Evolutionary conservation across 441 rosid species (phyloP), one percentile per base, ranked within the genome.

Genomic region (Brassica hybrid): DNA sequence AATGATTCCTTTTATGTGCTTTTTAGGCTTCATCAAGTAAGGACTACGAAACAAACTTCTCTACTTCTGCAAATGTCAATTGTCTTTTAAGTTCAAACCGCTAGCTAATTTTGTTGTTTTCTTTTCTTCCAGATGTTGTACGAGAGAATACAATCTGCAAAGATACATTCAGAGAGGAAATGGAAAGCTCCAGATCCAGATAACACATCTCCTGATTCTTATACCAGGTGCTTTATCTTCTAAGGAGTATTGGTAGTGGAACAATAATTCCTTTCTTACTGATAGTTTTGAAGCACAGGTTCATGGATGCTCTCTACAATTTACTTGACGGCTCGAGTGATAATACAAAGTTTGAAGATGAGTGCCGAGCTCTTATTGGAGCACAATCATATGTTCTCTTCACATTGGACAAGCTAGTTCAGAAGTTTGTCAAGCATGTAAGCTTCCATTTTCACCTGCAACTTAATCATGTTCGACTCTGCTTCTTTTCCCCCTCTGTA

Each of bases 11-110:
- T 93, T 82, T 95, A 93, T 80, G 96, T 93, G 79, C 94, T 95
- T 73, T 88, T 93, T 54, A 87, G 98, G 88, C 99, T 95, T 86
- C 99, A 95, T 82, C 99, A 91, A 74, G 99, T 93, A 86, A 85
- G 82, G 62, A 38, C 61, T 38, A 10, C 32, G 1, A 70, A 54
- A 6, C 57, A 76, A 41, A 36, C 69, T 64, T 63, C 32, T 64
- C 60, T 4, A 63, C 11, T 32, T 43, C 61, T 14, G 45, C 9
- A 17, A 16, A 17, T 45, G 25, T 23, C 18, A 41, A 25, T 23
- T 67, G 13, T 75, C 41, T n/a, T 57, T 67, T 0, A 43, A 56
- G 11, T 23, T 65, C 48, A 6, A 36, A 58, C 57, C 9, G 34
- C 61, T 66, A 30, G 25, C 14, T 66, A 13, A 7, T 4, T n/a